Evolutionary conservation across 495 filamentous ascomycete genomes (phyloP), one percentile per base, ranked within the genome.

Genomic region (Bryoglossum gracile): DNA sequence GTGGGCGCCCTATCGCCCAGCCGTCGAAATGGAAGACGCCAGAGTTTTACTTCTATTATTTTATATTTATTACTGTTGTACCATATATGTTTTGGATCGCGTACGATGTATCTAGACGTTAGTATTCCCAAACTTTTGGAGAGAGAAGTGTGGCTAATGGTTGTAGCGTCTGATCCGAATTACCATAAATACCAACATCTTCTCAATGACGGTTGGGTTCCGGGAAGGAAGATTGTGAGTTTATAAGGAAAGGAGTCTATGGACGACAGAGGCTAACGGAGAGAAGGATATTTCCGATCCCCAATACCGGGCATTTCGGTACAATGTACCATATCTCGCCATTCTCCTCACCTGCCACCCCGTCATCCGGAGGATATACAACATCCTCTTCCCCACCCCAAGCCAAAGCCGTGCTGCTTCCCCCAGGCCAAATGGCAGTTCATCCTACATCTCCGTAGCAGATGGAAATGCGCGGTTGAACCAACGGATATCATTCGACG

Each of bases 51-150:
- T 55, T 87, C 36, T 95, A 97, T 64, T 89, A 83, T 55, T 24
- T 86, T 8, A 67, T 89, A 44, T 80, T 95, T 55, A 56, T 75
- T 14, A 63, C 77, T 3, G 72, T 70, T 37, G 70, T 97, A 19
- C 86, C 89, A 8, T 75, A 83, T 59, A 99, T 99, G 92, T 92
- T 96, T 68, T 94, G 87, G 66, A 71, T 82, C 2, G 82, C 81
- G 3, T 82, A 87, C 51, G 81, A 89, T 66, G 84, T 94, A 22
- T 97, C 92, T n/a, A 77, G 84, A 71, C 76, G 89, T 94, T 64
- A 54, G 77, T 62, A 37, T 17, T 40, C 11, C 9, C 10, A 34
- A 14, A 8, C n/a, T 19, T 19, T 11, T 22, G 25, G 10, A 22
- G n/a, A n/a, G n/a, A n/a, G n/a, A n/a, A n/a, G 8, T 22, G 13